These are phyloP conservation scores for Cystobasidiaceae sp. DNA, from an alignment of 1,284 basidiomycete genomes.

Conservation along the genomic window DNA sequence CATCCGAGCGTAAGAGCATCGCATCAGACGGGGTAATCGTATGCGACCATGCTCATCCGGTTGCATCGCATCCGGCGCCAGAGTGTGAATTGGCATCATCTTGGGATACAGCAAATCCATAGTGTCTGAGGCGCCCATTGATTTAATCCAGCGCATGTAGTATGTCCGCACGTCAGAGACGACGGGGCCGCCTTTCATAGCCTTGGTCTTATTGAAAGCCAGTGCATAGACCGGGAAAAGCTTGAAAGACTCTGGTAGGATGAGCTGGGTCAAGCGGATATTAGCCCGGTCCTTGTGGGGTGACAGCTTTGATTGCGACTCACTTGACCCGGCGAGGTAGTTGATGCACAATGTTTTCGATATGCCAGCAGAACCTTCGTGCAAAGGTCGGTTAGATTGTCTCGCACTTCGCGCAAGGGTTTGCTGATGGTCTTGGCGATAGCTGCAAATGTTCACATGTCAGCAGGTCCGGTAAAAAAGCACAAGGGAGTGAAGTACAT, in stretches of 20 bases:
- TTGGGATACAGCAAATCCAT: conserved; percentile 84
- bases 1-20: conserved; percentile 82
- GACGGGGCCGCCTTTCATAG: conserved; percentile 67
- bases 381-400: conserved; percentile 77
- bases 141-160: conserved; percentile 69
- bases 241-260: conserved; percentile 91
- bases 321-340: conserved; percentile 75
- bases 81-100: conserved; percentile 80
- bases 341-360: conserved; percentile 80
- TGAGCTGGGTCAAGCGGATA: conserved; percentile 55
- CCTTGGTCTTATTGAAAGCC: conserved; percentile 82
- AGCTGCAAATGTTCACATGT: conserved; percentile 51
- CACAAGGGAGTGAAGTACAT: conserved; percentile 41
- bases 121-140: conserved; percentile 62
- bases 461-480: background rate
- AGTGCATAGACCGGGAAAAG: conserved; percentile 79
- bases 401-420: conserved; percentile 69
- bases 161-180: conserved; percentile 89
- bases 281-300: no score
- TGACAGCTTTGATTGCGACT: conserved; percentile 5
- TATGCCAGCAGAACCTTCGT: conserved; percentile 81
- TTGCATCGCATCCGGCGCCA: conserved; percentile 67
- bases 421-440: conserved; percentile 61
- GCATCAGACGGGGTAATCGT: conserved; percentile 71
- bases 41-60: conserved; percentile 58